Base-by-base conservation (phyloP, 1,284 basidiomycete species). In the Rhodofomes roseus region DNA sequence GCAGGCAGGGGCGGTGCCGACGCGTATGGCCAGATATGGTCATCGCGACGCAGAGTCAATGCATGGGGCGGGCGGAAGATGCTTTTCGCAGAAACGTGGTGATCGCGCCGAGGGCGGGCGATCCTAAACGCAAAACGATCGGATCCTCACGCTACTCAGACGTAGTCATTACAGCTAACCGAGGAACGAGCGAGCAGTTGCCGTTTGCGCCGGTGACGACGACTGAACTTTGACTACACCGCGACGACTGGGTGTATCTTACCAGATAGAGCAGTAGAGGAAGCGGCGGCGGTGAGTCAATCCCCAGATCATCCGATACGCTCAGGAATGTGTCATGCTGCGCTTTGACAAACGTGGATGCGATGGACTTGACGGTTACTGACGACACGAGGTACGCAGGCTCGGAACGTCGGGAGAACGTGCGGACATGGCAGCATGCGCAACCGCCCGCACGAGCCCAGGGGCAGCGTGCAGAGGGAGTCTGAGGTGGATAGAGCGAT, bases 321-420 rank as follows among this genome's bases (percentile, higher is more conserved):
- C 62, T 61, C 55, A 54, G 57, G 23, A 27, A 63, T 69, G 67
- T 68, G 65, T 70, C 67, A 69, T 66, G 58, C 62, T 50, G 59
- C 59, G 51, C 59, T 51, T 55, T 55, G 59, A 58, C 59, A 60
- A 62, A 62, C 59, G 51, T 37, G 61, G 44, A 23, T 31, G 18
- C 46, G 46, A n/a, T 12, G 22, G 34, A 39, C 23, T 48, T 23
- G 41, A 23, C 39, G 48, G 41, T 22, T 53, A 44, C 51, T 53
- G 59, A 50, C 54, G 60, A 61, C 67, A 70, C 64, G 66, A 68
- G 65, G 66, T 51, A 29, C 52, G 27, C 55, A n/a, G 31, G 50
- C 50, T 63, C 66, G 64, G 66, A 52, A 63, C 61, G 39, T 56
- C 54, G 53, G 53, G 53, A 23, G 40, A 54, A 56, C 62, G 56